phyloP scores from a whole-genome alignment of 768 basidiomycete species.

The Mycena metata region DNA sequence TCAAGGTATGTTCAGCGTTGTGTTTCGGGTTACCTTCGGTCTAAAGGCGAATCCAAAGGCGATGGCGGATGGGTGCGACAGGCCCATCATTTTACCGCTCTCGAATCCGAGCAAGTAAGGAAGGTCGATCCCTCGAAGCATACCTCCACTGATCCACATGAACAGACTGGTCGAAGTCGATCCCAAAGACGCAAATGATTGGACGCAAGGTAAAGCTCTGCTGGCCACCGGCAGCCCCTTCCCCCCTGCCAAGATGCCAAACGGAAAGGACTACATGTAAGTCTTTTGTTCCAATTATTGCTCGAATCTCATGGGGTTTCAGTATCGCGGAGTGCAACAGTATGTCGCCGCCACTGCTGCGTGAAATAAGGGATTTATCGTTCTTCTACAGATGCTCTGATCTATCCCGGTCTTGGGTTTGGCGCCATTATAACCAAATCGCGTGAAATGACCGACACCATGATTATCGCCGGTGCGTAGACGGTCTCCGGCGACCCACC shows the following conservation, averaged over 20 bases:
- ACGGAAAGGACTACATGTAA: conserved; percentile 76
- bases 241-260: conserved; percentile 75
- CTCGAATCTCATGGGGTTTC: neutral
- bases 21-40: neutral
- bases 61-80: conserved; percentile 76
- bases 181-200: conserved; percentile 77
- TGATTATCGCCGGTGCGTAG: conserved; percentile 72
- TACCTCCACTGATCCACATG: neutral
- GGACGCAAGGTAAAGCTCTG: conserved; percentile 85
- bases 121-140: too few species aligned
- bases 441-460: conserved; percentile 78
- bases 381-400: conserved; percentile 67
- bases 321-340: conserved; percentile 85
- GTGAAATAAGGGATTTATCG: neutral
- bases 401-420: conserved; percentile 89
- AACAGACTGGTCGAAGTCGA: conserved; percentile 76
- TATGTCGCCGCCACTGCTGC: conserved; percentile 41
- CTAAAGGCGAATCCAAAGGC: conserved; percentile 46
- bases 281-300: conserved; percentile 41
- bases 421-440: conserved; percentile 81
- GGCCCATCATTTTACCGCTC: conserved; percentile 88
- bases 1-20: conserved; percentile 42
- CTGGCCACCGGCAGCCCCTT: conserved; percentile 91
- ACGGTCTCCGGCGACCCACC: neutral
- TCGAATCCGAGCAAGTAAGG: conserved; percentile 76